phyloP scores from a whole-genome alignment of 2,329 filamentous ascomycete species.

The Colletotrichum graminicola region DNA sequence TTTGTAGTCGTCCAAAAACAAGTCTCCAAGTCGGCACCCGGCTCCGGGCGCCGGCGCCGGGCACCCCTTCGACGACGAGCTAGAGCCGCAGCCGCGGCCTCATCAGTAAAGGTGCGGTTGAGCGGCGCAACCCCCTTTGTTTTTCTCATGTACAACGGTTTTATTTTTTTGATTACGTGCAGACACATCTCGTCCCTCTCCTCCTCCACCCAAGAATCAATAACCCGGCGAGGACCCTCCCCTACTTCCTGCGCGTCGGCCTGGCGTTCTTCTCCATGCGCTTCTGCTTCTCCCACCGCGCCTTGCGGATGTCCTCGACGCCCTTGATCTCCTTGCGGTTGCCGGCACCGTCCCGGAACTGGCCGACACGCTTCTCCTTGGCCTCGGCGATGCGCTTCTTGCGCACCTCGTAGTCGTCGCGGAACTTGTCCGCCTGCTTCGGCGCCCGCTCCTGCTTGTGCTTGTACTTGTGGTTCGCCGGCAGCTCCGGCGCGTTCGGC shows the following conservation, averaged over 20 bases:
- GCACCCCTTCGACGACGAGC: no score
- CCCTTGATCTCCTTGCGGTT: conserved; percentile 84
- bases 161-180: background rate
- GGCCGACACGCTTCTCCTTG: conserved; percentile 83
- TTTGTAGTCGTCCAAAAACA: no score
- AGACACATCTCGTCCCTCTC: background rate
- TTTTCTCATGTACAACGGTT: background rate
- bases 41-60: no score
- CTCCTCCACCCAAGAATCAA: background rate
- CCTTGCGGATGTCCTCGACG: conserved; percentile 86
- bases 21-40: no score
- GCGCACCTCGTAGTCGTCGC: conserved; percentile 89
- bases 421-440: conserved; percentile 91
- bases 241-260: conserved; percentile 71
- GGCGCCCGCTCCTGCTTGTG: conserved; percentile 91
- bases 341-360: conserved; percentile 78
- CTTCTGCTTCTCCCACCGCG: conserved; percentile 80
- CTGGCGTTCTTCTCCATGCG: conserved; percentile 89
- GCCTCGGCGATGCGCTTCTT: conserved; percentile 92
- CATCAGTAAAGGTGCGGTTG: no score
- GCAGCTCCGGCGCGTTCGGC: conserved; percentile 49
- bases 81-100: no score
- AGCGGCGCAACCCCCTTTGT: no score
- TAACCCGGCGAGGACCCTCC: no score
- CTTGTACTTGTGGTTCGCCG: conserved; percentile 72